Percentiles rank a stretch among this genome's conserved stretches.
Evolutionary conservation across 805 yeast species (phyloP).

Genomic region (Barnettozyma sucrosica): DNA sequence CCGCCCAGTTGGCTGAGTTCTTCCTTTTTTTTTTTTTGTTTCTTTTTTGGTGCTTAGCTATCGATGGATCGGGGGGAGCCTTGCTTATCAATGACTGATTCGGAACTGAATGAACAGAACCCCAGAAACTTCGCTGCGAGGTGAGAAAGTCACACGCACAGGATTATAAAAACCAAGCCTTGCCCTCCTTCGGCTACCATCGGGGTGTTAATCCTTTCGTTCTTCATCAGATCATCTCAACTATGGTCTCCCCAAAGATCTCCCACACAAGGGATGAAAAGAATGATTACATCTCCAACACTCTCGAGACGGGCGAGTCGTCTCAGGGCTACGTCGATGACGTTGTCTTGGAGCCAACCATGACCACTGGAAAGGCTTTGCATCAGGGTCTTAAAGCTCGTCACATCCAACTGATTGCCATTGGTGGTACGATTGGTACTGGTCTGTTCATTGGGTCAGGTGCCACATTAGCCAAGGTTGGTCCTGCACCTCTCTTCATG

Average conservation of each 20-base stretch:
- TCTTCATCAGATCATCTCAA: not conserved
- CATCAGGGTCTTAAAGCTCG: conserved; percentile 43
- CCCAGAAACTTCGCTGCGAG: not conserved
- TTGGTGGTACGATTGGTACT: conserved; percentile 82
- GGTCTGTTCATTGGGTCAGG: conserved; percentile 79
- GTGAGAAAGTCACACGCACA: not conserved
- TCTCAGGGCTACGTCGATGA: conserved; percentile 24
- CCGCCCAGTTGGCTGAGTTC: too few species aligned
- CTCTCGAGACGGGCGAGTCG: conserved; percentile 20
- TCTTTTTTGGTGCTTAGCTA: not conserved
- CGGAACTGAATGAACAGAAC: not conserved
- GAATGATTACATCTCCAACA: conserved; percentile 3
- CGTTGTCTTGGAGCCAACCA: conserved; percentile 12
- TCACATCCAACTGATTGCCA: conserved; percentile 76
- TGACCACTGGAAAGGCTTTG: conserved; percentile 11
- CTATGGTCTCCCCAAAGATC: not conserved
- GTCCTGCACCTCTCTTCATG: conserved; percentile 63
- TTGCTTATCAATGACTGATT: not conserved
- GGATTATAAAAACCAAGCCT: not conserved
- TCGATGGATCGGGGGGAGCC: not conserved
- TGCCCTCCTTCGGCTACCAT: not conserved
- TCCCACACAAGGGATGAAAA: conserved; percentile 15
- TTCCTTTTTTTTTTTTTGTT: too few species aligned
- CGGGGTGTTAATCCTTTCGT: not conserved
- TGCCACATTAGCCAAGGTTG: conserved; percentile 53